phyloP scores from a whole-genome alignment of 257 asterid genomes.

The Eucommia ulmoides region DNA sequence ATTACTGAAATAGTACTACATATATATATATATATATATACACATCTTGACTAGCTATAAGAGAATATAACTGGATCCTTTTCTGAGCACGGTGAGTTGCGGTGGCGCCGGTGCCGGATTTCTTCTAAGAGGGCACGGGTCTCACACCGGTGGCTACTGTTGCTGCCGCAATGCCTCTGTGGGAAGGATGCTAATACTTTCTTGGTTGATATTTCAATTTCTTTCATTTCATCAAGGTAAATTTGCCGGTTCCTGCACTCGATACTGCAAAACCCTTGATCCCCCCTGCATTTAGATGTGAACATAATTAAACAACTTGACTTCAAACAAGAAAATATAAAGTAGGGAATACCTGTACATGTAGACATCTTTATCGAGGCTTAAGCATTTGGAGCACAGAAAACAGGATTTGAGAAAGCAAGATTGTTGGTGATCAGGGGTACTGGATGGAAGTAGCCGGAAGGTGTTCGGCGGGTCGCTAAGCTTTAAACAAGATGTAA shows the following conservation, averaged over 20 bases:
- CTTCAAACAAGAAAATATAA: neutral
- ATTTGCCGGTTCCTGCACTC: constrained; percentile 57
- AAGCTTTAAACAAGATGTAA: constrained; percentile 6
- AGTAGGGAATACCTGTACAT: constrained; percentile 16
- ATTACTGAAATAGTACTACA: too few relatives aligned
- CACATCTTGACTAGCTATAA: too few relatives aligned
- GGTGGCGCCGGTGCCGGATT: constrained; percentile 13
- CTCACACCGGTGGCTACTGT: constrained; percentile 19
- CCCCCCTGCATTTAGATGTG: constrained; percentile 39
- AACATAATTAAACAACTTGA: neutral
- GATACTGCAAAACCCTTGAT: constrained; percentile 55
- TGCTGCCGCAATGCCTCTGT: constrained; percentile 14
- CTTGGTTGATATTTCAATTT: constrained; percentile 31
- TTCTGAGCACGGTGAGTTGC: too few relatives aligned
- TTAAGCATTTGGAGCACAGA: constrained; percentile 14
- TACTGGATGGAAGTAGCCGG: neutral
- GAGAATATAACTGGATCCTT: too few relatives aligned
- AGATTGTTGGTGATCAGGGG: constrained; percentile 1
- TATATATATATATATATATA: too few relatives aligned
- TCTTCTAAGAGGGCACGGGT: constrained; percentile 16
- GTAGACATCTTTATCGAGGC: constrained; percentile 24
- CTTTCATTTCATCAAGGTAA: constrained; percentile 38
- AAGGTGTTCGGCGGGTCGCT: constrained; percentile 3
- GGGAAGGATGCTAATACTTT: constrained; percentile 22
- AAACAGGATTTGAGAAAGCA: constrained; percentile 21